phyloP scores from a whole-genome alignment of 1,139 yeast species.

The Lodderomyces margitis region DNA sequence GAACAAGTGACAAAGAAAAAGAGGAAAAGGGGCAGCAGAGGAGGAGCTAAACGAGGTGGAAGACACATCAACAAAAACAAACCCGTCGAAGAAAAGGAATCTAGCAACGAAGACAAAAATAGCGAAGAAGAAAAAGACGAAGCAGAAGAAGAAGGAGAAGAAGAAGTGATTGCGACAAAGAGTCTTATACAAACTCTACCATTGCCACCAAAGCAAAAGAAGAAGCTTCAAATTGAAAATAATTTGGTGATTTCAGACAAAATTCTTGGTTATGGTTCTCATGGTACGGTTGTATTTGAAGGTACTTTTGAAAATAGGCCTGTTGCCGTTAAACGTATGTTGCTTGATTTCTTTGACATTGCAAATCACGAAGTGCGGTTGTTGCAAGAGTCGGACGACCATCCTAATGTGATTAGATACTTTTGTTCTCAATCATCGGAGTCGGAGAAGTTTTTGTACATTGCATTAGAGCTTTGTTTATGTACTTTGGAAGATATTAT shows the following conservation, averaged over 20 bases:
- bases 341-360: slow-evolving; percentile 87
- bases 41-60: slow-evolving; percentile 56
- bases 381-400: slow-evolving; percentile 92
- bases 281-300: slow-evolving; percentile 90
- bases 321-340: slow-evolving; percentile 93
- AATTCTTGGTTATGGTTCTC: slow-evolving; percentile 90
- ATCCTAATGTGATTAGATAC: slow-evolving; percentile 90
- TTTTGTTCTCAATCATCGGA: slow-evolving; percentile 82
- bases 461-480: slow-evolving; percentile 88
- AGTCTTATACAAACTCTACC: slow-evolving; percentile 27
- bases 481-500: slow-evolving; percentile 87
- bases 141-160: slow-evolving; percentile 17
- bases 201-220: slow-evolving; percentile 20
- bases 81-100: slow-evolving; percentile 12
- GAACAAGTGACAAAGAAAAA: slow-evolving; percentile 33
- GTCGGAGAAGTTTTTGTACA: slow-evolving; percentile 76
- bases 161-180: slow-evolving; percentile 26
- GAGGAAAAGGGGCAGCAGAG: slow-evolving; percentile 84
- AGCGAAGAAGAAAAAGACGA: slow-evolving; percentile 15
- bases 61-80: slow-evolving; percentile 48
- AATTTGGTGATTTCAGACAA: slow-evolving; percentile 67
- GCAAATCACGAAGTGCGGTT: slow-evolving; percentile 93
- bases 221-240: slow-evolving; percentile 45
- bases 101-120: slow-evolving; percentile 13
- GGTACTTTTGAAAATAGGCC: slow-evolving; percentile 91